phyloP scores from a whole-genome alignment of 495 filamentous ascomycete species.

The Lasiosphaeris hirsuta region DNA sequence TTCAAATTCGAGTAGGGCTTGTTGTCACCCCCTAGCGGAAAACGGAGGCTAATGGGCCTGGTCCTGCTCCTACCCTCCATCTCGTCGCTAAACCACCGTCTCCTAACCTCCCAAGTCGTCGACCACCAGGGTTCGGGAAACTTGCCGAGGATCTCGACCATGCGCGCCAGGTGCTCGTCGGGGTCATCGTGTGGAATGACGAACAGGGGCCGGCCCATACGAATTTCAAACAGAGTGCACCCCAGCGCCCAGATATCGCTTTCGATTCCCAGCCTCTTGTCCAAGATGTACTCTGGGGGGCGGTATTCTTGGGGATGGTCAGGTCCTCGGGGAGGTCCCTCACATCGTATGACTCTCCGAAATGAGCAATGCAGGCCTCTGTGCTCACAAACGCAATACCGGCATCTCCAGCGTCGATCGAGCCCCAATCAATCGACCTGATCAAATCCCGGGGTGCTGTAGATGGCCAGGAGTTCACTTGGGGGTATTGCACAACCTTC shows the following conservation, averaged over 20 bases:
- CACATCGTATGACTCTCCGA: slow-evolving; percentile 30
- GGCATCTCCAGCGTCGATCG: background rate
- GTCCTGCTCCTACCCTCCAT: background rate
- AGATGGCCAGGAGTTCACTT: slow-evolving; percentile 6
- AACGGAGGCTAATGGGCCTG: background rate
- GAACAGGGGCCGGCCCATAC: slow-evolving; percentile 29
- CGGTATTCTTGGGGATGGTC: slow-evolving; percentile 29
- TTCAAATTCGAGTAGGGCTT: background rate
- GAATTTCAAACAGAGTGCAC: slow-evolving; percentile 36
- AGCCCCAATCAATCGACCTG: slow-evolving; percentile 19
- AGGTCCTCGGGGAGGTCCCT: slow-evolving; percentile 18
- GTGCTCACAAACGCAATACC: slow-evolving; percentile 15
- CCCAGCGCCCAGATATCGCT: slow-evolving; percentile 35
- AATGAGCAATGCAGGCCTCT: slow-evolving; percentile 28
- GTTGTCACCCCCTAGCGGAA: background rate
- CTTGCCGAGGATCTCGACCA: slow-evolving; percentile 31
- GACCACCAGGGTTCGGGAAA: slow-evolving; percentile 35
- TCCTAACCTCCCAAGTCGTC: slow-evolving; percentile 23
- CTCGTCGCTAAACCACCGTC: slow-evolving; percentile 21
- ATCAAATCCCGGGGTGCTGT: slow-evolving; percentile 29
- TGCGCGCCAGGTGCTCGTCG: slow-evolving; percentile 26
- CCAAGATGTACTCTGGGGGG: slow-evolving; percentile 31
- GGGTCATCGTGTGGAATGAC: slow-evolving; percentile 20
- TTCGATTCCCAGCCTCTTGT: slow-evolving; percentile 17
- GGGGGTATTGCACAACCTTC: slow-evolving; percentile 14